Percentiles rank a stretch among this genome's conserved stretches.
phyloP scores from a whole-genome alignment of 2,329 filamentous ascomycete genomes.

The Cytospora paraplurivora region DNA sequence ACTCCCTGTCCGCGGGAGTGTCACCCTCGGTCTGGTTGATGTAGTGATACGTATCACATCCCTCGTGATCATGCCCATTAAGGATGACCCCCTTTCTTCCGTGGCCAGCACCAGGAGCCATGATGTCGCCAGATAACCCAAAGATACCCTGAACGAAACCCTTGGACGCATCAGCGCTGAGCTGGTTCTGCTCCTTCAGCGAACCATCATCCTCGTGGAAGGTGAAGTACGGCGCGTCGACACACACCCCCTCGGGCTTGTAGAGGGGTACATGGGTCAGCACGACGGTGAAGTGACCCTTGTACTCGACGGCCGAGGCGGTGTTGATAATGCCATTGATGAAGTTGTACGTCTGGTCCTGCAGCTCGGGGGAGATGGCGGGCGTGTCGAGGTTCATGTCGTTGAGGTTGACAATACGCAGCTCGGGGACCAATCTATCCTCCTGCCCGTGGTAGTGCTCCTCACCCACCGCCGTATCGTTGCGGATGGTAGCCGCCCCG shows the following conservation, averaged over 20 bases:
- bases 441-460: conserved; percentile 48
- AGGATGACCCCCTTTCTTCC: conserved; percentile 78
- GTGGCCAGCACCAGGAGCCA: conserved; percentile 60
- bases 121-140: conserved; percentile 67
- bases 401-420: conserved; percentile 86
- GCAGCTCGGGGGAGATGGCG: conserved; percentile 65
- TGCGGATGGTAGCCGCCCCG: conserved; percentile 42
- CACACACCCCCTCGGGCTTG: conserved; percentile 80
- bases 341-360: conserved; percentile 77
- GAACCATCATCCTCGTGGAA: conserved; percentile 72
- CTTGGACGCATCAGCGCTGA: conserved; percentile 70
- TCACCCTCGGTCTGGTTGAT: conserved; percentile 62
- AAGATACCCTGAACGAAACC: conserved; percentile 84
- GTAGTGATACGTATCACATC: conserved; percentile 87
- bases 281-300: conserved; percentile 75
- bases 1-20: conserved; percentile 44
- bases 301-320: conserved; percentile 60
- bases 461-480: conserved; percentile 36
- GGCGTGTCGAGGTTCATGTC: conserved; percentile 92
- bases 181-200: conserved; percentile 87
- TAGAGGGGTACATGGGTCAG: conserved; percentile 91
- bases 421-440: conserved; percentile 59
- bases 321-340: conserved; percentile 68
- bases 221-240: conserved; percentile 80
- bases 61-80: conserved; percentile 93